Conservation (phyloP, 2,329 filamentous ascomycete species). For the Xylariaceae sp. region DNA sequence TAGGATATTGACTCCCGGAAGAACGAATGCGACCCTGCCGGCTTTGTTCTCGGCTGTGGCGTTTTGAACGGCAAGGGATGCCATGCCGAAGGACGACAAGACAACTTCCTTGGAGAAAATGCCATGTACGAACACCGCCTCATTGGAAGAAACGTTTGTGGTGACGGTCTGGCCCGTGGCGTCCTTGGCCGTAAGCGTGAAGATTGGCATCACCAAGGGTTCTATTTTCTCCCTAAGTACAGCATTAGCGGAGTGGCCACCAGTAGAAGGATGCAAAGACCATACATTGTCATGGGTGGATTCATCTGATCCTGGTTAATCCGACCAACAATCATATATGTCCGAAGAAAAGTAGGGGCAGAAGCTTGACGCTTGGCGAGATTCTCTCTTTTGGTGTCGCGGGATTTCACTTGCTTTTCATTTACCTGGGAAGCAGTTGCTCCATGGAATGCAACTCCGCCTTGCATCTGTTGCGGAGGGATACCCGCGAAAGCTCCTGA, state of each 20-base stretch:
- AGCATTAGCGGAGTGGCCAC: constrained; percentile 10
- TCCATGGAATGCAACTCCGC: constrained; percentile 61
- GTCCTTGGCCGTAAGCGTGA: constrained; percentile 68
- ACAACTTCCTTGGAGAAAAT: constrained; percentile 68
- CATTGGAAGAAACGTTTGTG: constrained; percentile 72
- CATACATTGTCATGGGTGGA: constrained; percentile 67
- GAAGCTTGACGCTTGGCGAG: constrained; percentile 32
- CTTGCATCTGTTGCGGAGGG: constrained; percentile 58
- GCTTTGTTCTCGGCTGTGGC: constrained; percentile 54
- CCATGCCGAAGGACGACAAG: constrained; percentile 57
- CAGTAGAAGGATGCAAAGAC: constrained; percentile 11
- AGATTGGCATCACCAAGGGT: constrained; percentile 69
- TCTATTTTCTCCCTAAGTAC: constrained; percentile 61
- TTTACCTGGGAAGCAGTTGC: constrained; percentile 54
- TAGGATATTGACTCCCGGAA: constrained; percentile 72
- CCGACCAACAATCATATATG: constrained; percentile 72
- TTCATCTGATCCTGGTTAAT: constrained; percentile 65
- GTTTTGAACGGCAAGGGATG: constrained; percentile 57
- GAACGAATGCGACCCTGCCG: constrained; percentile 67
- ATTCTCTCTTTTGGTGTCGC: background rate
- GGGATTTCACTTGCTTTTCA: constrained; percentile 7
- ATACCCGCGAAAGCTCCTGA: constrained; percentile 61
- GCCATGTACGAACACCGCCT: constrained; percentile 74
- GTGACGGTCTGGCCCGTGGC: constrained; percentile 58
- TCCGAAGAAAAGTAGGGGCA: constrained; percentile 59